Conservation (phyloP, 2,329 filamentous ascomycete species). For the Penicillium verrucosum region DNA sequence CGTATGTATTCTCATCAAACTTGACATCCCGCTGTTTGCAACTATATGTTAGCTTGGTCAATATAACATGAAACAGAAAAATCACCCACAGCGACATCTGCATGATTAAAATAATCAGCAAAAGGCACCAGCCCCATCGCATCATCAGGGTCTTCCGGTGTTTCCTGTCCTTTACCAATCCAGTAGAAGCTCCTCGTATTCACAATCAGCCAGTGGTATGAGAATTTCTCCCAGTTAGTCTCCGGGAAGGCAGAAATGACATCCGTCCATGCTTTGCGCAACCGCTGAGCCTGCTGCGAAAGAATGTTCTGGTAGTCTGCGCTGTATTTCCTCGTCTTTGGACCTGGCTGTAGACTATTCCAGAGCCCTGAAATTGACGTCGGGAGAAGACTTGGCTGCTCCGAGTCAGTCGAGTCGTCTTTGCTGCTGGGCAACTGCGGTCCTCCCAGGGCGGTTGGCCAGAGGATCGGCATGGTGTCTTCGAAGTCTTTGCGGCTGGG, state of each 20-base stretch:
- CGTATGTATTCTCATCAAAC: slow-evolving; percentile 37
- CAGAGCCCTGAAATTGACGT: slow-evolving; percentile 40
- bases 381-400: slow-evolving; percentile 27
- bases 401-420: not conserved
- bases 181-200: slow-evolving; percentile 62
- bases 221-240: slow-evolving; percentile 44
- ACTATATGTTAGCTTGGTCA: not conserved
- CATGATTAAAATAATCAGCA: slow-evolving; percentile 49
- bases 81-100: slow-evolving; percentile 38
- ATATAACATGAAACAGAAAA: not conserved
- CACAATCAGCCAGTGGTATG: slow-evolving; percentile 59
- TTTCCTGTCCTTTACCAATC: slow-evolving; percentile 42
- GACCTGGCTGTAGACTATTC: slow-evolving; percentile 27
- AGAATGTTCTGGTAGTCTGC: slow-evolving; percentile 37
- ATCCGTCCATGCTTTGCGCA: slow-evolving; percentile 50
- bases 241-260: slow-evolving; percentile 46
- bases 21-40: slow-evolving; percentile 36
- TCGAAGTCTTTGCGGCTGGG: slow-evolving; percentile 61
- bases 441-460: slow-evolving; percentile 44
- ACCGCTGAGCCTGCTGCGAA: slow-evolving; percentile 53
- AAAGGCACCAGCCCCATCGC: slow-evolving; percentile 47
- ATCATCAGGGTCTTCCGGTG: slow-evolving; percentile 42
- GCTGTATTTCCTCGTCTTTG: slow-evolving; percentile 29
- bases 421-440: slow-evolving; percentile 32
- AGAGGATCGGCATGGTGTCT: slow-evolving; percentile 56